These are phyloP conservation scores for Caryopteris hybrid DNA, from an alignment of 305 asterid genomes.

Conservation along the genomic window DNA sequence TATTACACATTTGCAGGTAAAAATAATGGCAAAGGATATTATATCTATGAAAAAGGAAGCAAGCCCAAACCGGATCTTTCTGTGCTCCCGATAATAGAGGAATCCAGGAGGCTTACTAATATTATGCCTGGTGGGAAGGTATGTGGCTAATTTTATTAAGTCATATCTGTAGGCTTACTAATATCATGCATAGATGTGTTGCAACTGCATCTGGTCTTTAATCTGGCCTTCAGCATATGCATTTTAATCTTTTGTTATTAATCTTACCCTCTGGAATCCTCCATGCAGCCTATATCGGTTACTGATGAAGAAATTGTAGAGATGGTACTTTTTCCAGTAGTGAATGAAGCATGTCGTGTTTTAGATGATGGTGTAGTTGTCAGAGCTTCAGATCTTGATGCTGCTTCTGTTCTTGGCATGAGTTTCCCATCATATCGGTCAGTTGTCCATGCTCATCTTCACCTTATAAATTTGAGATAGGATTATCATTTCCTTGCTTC, in stretches of 20 bases:
- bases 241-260: neutral
- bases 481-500: neutral
- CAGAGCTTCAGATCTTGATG: constrained; percentile 93
- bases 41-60: constrained; percentile 71
- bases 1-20: constrained; percentile 47
- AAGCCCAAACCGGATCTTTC: constrained; percentile 75
- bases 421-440: constrained; percentile 95
- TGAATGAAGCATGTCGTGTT: constrained; percentile 93
- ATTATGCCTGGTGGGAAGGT: constrained; percentile 80
- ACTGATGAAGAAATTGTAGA: constrained; percentile 86
- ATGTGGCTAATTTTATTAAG: neutral
- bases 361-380: constrained; percentile 81
- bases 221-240: neutral
- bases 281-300: constrained; percentile 68
- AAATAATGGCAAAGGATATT: constrained; percentile 80
- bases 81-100: constrained; percentile 64
- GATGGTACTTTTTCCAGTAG: constrained; percentile 94
- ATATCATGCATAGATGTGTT: neutral
- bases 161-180: neutral
- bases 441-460: constrained; percentile 23
- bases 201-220: neutral
- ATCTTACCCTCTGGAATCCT: constrained; percentile 13
- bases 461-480: neutral
- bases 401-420: constrained; percentile 94
- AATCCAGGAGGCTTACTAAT: constrained; percentile 58